These are phyloP conservation scores for Apiotrichum gracile DNA, from an alignment of 1,284 basidiomycete species.

Conservation along the genomic window DNA sequence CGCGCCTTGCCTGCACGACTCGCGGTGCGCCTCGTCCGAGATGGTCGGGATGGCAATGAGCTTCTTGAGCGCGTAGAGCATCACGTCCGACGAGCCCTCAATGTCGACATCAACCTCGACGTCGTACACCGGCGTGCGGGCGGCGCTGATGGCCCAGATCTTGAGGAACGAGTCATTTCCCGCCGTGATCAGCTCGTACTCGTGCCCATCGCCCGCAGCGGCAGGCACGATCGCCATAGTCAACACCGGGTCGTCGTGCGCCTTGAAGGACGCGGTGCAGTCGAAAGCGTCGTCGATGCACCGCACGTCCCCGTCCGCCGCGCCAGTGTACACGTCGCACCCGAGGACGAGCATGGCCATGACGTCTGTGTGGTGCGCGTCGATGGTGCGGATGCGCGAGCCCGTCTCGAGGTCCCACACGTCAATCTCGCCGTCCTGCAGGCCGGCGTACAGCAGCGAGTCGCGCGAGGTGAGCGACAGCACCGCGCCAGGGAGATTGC, in stretches of 20 bases:
- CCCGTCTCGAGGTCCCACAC: slow-evolving; percentile 88
- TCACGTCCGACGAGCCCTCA: slow-evolving; percentile 46
- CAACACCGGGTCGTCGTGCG: slow-evolving; percentile 74
- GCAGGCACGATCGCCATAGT: slow-evolving; percentile 57
- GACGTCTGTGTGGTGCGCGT: slow-evolving; percentile 79
- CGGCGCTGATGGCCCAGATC: slow-evolving; percentile 46
- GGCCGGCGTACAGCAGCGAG: slow-evolving; percentile 81
- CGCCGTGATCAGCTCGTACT: slow-evolving; percentile 62
- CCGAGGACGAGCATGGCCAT: slow-evolving; percentile 68
- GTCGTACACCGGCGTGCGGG: slow-evolving; percentile 2
- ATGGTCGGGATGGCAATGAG: slow-evolving; percentile 84
- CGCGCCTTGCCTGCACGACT: slow-evolving; percentile 80
- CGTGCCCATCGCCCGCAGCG: slow-evolving; percentile 14
- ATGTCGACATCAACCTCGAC: slow-evolving; percentile 22
- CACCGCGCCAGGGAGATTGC: slow-evolving; percentile 51
- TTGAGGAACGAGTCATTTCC: slow-evolving; percentile 80
- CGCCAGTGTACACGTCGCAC: slow-evolving; percentile 73
- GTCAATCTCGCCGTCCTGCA: slow-evolving; percentile 88
- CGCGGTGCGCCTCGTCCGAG: slow-evolving; percentile 64
- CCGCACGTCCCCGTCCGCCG: slow-evolving; percentile 75
- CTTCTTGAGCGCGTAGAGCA: slow-evolving; percentile 65
- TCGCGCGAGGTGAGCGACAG: slow-evolving; percentile 70
- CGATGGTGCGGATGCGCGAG: slow-evolving; percentile 75
- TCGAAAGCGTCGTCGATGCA: slow-evolving; percentile 77
- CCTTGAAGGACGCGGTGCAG: slow-evolving; percentile 71